phyloP scores from a whole-genome alignment of 2,329 filamentous ascomycete species.

The Drechslera avenae region DNA sequence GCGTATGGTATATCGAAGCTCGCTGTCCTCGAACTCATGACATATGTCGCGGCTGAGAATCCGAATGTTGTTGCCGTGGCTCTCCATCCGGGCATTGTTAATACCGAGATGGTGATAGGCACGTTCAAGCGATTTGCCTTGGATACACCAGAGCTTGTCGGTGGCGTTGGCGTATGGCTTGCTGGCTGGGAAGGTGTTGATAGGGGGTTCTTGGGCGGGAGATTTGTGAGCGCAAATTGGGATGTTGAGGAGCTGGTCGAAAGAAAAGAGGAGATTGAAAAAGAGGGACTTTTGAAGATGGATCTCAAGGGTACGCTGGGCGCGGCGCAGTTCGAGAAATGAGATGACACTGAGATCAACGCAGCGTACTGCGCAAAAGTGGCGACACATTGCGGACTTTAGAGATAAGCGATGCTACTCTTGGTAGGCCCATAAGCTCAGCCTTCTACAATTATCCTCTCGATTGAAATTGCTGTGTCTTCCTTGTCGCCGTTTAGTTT shows the following conservation, averaged over 20 bases:
- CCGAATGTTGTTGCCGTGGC: conserved; percentile 26
- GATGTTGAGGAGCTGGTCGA: conserved; percentile 36
- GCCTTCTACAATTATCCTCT: not conserved
- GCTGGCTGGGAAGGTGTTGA: conserved; percentile 25
- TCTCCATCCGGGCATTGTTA: conserved; percentile 25
- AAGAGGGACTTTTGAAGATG: conserved; percentile 18
- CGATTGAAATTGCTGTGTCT: conserved; percentile 4
- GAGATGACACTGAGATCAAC: too few species aligned
- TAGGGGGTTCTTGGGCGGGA: conserved; percentile 29
- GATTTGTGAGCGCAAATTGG: conserved; percentile 36
- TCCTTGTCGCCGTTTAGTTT: not conserved
- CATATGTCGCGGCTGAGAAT: conserved; percentile 27
- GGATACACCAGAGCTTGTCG: conserved; percentile 37
- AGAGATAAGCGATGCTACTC: too few species aligned
- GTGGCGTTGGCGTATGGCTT: conserved; percentile 37
- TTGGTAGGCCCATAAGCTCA: too few species aligned
- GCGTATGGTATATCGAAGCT: conserved; percentile 31
- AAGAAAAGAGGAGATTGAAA: conserved; percentile 23
- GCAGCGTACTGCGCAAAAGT: too few species aligned
- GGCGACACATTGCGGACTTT: too few species aligned
- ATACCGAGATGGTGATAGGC: conserved; percentile 18
- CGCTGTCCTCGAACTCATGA: conserved; percentile 21
- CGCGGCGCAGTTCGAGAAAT: conserved; percentile 14
- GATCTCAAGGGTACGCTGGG: conserved; percentile 23
- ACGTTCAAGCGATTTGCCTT: conserved; percentile 18